Percentiles rank a stretch among this genome's conserved stretches.
These are phyloP conservation scores for Neonectria sp. DNA, from an alignment of 2,329 filamentous ascomycete species.

Conservation along the genomic window DNA sequence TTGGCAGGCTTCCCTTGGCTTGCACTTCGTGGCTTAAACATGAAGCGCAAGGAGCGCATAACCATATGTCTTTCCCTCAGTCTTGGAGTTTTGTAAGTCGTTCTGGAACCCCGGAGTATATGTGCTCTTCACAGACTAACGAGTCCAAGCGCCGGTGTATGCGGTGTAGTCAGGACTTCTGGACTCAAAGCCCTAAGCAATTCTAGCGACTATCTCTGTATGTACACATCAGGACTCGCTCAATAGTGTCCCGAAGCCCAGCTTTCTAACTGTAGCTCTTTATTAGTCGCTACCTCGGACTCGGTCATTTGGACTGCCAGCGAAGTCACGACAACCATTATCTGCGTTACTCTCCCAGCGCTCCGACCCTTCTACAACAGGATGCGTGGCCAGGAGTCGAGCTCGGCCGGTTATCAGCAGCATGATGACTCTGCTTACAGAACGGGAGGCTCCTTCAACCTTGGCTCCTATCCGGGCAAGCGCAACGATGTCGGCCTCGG, in stretches of 20 bases:
- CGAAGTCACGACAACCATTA: conserved; percentile 32
- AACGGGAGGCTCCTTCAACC: conserved; percentile 17
- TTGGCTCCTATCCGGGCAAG: conserved; percentile 24
- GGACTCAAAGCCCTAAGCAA: conserved; percentile 28
- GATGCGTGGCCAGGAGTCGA: conserved; percentile 31
- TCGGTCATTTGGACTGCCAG: conserved; percentile 35
- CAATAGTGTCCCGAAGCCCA: too few species aligned
- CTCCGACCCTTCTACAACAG: conserved; percentile 31
- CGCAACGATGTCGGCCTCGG: conserved; percentile 15
- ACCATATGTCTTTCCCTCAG: conserved; percentile 29
- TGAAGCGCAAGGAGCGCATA: conserved; percentile 35
- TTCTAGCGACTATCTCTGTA: conserved; percentile 30
- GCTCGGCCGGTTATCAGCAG: conserved; percentile 33
- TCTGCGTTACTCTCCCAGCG: conserved; percentile 30
- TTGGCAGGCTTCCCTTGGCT: conserved; percentile 31
- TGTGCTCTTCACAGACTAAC: not conserved
- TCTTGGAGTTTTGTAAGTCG: conserved; percentile 29
- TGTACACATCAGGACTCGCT: not conserved
- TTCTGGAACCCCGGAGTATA: not conserved
- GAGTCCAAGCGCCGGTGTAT: conserved; percentile 19
- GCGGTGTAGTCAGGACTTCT: conserved; percentile 27
- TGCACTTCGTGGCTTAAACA: conserved; percentile 28
- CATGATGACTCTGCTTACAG: conserved; percentile 32
- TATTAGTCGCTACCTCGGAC: conserved; percentile 28
- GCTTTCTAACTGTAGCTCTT: not conserved